Evolutionary conservation across 192 early-diverging fungal species (phyloP), one percentile per base, ranked within the genome.

Genomic region (Coemansia reversa): DNA sequence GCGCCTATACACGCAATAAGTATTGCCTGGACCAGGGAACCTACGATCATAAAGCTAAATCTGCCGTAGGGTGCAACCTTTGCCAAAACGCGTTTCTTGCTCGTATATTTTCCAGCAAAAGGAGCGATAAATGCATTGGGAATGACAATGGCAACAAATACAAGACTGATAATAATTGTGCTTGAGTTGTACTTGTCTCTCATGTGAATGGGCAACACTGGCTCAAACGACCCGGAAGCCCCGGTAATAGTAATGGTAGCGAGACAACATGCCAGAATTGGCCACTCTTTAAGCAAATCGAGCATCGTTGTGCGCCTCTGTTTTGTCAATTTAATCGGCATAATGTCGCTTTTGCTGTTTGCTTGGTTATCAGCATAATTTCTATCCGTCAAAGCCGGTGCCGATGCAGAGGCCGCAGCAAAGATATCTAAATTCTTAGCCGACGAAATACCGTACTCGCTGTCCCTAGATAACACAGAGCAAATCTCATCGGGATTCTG

Each of bases 81-180:
- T 19, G 28, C 29, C 9, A 76, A 60, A n/a, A 76, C 51, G 18
- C 70, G 69, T 22, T 56, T 55, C 33, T 81, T 51, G 45, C 75
- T 74, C 4, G 74, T 73, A 63, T 52, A 70, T 28, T 63, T 69
- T 23, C 91, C 91, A 16, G 86, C 80, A 0, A 82, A 19, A 5
- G 88, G 87, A 3, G 66, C 74, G 4, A 83, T 70, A 29, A 90
- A 62, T 30, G 86, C 79, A 39, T 86, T 88, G 20, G 91, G 91
- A 22, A 91, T 69, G 5, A 91, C 85, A 49, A 92, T 81, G 1
- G 88, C 80, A 2, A 86, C 79, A 63, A 89, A 89, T 20, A 93
- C 75, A 9, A 90, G 50, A 47, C 75, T 70, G 9, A 84, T 74
- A 9, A 70, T 25, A 4, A 60, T 58, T 5, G 71, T 42, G 30